These are phyloP conservation scores for Xylaria sp. DNA, from an alignment of 2,329 filamentous ascomycete genomes.

Conservation along the genomic window DNA sequence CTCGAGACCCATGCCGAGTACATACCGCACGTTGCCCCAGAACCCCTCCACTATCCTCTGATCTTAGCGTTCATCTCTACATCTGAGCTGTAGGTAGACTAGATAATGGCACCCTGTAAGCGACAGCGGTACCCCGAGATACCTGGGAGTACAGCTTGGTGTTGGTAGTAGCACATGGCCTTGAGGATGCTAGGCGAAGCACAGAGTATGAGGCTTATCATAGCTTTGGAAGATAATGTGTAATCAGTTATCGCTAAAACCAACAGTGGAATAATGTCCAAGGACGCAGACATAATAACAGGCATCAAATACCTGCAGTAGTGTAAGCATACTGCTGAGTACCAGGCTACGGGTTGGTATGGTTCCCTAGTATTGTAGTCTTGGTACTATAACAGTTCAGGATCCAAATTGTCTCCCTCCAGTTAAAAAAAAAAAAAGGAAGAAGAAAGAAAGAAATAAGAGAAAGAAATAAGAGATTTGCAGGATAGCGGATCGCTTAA, in stretches of 20 bases:
- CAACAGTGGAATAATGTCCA: constrained; percentile 7
- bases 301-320: constrained; percentile 3
- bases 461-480: not conserved
- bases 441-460: not conserved
- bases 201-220: constrained; percentile 8
- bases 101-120: constrained; percentile 41
- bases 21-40: constrained; percentile 43
- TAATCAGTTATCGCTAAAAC: not conserved
- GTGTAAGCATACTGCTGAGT: constrained; percentile 1
- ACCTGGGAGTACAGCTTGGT: constrained; percentile 34
- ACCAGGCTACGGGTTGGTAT: constrained; percentile 16
- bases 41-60: constrained; percentile 43
- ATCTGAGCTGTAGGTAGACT: constrained; percentile 30
- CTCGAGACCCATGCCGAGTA: constrained; percentile 44
- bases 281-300: not conserved
- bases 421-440: too few species aligned
- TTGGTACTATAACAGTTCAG: constrained; percentile 1
- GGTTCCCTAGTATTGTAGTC: not conserved
- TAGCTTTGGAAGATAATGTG: not conserved
- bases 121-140: constrained; percentile 44
- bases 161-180: constrained; percentile 30
- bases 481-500: constrained; percentile 9
- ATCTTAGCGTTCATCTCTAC: constrained; percentile 43
- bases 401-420: not conserved
- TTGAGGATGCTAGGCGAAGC: constrained; percentile 17